Base-by-base conservation (phyloP, 495 filamentous ascomycete genomes). In the Monascus purpureus region DNA sequence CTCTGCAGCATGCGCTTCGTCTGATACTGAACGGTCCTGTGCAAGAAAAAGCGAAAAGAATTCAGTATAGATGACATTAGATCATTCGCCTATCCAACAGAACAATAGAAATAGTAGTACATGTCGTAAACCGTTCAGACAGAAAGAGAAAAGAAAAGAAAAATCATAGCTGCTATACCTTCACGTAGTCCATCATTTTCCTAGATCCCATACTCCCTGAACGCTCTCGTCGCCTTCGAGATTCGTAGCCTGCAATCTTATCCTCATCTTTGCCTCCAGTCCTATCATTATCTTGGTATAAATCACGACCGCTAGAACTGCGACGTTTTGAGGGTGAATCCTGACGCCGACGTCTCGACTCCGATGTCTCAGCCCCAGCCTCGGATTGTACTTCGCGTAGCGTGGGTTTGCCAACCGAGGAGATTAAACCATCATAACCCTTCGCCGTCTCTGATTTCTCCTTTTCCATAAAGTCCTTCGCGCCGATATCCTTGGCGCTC, bases 161-260 rank as follows among this genome's bases (percentile, higher is more conserved):
- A 49, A 46, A 52, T 40, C 33, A 51, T 49, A 57, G 37, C 49
- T 45, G 50, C 50, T 60, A 63, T 65, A 65, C 61, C 61, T 65
- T 65, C 50, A 55, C 53, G 47, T 45, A 43, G 28, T 39, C 44
- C 45, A 37, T 34, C 40, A 38, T 24, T 42, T 47, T 35, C 14
- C 53, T 53, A 17, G 45, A 52, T 13, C 55, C 60, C 37, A 47
- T 52, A 9, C 55, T 56, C 29, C 53, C 60, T 29, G 62, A 55
- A 33, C 40, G 44, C 29, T 61, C 49, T 35, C 55, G 53, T 31
- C 60, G 54, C 28, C 39, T 43, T 29, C n/a, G n/a, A n/a, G n/a
- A n/a, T n/a, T n/a, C n/a, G n/a, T n/a, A n/a, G n/a, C n/a, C n/a
- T n/a, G n/a, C n/a, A n/a, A n/a, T n/a, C n/a, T n/a, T 16, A 46